Conservation (phyloP, 2,329 filamentous ascomycete genomes). For the Exophiala mesophila region DNA sequence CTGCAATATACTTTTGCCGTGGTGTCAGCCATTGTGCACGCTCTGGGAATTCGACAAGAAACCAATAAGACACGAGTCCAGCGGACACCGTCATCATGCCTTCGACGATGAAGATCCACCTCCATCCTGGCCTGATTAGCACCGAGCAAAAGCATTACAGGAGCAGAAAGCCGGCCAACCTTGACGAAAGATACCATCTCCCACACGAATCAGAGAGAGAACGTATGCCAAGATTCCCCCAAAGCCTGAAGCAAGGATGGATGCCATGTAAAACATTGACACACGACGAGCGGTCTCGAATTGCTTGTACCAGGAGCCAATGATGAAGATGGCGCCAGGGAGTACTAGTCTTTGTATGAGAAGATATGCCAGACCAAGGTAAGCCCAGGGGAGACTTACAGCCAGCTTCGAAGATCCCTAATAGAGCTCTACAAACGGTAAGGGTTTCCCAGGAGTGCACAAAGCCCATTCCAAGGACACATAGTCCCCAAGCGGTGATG, state of each 20-base stretch:
- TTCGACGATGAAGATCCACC: conserved; percentile 23
- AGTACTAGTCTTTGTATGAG: too few relatives aligned
- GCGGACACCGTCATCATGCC: conserved; percentile 24
- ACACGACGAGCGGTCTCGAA: conserved; percentile 35
- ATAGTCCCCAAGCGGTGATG: conserved; percentile 25
- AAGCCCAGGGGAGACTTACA: conserved; percentile 37
- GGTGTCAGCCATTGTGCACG: conserved; percentile 30
- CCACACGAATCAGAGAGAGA: conserved; percentile 32
- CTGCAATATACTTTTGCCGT: conserved; percentile 11
- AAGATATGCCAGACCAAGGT: too few relatives aligned
- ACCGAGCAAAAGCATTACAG: neutral
- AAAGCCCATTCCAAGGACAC: conserved; percentile 28
- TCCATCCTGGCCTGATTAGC: neutral
- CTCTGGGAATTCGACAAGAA: conserved; percentile 38
- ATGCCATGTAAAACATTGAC: conserved; percentile 47
- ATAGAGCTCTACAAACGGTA: conserved; percentile 33
- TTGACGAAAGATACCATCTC: conserved; percentile 9
- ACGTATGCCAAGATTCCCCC: conserved; percentile 42
- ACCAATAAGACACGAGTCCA: conserved; percentile 27
- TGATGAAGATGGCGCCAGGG: conserved; percentile 45
- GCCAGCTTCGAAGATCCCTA: conserved; percentile 61
- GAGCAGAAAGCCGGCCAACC: neutral
- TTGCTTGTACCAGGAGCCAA: conserved; percentile 15
- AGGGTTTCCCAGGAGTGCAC: conserved; percentile 26
- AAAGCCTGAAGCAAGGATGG: conserved; percentile 44